A percentile compares a stretch with the other conserved stretches of the same genome.
Conservation (phyloP, 1,139 yeast species). For the Diutina neorugosa region DNA sequence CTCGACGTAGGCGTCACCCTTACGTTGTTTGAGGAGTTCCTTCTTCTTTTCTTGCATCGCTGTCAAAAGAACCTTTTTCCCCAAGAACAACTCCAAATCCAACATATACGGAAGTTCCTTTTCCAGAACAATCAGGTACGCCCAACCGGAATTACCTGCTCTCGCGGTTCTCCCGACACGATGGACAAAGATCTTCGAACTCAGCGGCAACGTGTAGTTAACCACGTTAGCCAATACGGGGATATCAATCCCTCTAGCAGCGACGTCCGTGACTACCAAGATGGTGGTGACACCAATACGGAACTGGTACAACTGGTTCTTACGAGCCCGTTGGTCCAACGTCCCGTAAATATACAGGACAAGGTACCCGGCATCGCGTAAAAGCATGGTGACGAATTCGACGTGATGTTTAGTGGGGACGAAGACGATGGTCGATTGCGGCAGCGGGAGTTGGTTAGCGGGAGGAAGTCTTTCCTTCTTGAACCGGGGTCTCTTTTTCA, state of each 20-base stretch:
- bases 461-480: constrained; percentile 55
- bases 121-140: constrained; percentile 79
- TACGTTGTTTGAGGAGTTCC: constrained; percentile 34
- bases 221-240: constrained; percentile 85
- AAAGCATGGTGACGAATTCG: constrained; percentile 54
- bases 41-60: constrained; percentile 55
- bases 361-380: constrained; percentile 16
- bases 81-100: constrained; percentile 84
- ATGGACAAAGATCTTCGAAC: constrained; percentile 29
- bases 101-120: constrained; percentile 80
- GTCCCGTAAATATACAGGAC: constrained; percentile 67
- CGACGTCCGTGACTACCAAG: constrained; percentile 73
- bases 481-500: constrained; percentile 23
- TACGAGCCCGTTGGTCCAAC: constrained; percentile 60
- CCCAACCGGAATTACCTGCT: constrained; percentile 98
- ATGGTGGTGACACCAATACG: constrained; percentile 35
- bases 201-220: constrained; percentile 86
- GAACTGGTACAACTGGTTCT: constrained; percentile 56
- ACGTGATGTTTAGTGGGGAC: constrained; percentile 86
- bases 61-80: constrained; percentile 64
- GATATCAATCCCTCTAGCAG: constrained; percentile 88
- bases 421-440: constrained; percentile 79
- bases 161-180: constrained; percentile 12
- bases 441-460: constrained; percentile 76
- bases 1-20: constrained; percentile 25